Evolutionary conservation across 768 basidiomycete species (phyloP).

Genomic region (Glaciozyma antarctica): DNA sequence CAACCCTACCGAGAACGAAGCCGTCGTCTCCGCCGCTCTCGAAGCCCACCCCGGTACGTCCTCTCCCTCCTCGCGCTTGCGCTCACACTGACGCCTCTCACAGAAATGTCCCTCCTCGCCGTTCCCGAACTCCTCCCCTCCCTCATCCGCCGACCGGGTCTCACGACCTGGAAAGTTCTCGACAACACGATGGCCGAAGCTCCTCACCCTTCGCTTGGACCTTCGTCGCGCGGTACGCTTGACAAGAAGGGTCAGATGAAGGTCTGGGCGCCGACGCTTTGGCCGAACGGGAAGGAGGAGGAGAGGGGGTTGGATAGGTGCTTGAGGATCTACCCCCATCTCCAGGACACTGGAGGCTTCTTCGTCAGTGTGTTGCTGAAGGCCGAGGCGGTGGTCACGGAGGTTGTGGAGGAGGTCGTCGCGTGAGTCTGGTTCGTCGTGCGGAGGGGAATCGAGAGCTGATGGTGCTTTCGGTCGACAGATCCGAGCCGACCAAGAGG

Average conservation of each 20-base stretch:
- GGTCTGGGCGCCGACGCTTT: conserved; percentile 53
- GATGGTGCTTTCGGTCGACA: not conserved
- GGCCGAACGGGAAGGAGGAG: conserved; percentile 61
- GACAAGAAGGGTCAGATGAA: conserved; percentile 46
- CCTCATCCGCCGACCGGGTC: conserved; percentile 65
- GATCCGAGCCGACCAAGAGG: not conserved
- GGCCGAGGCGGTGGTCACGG: not conserved
- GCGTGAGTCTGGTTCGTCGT: not conserved
- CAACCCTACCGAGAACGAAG: conserved; percentile 95
- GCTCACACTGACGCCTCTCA: not conserved
- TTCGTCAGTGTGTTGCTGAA: conserved; percentile 77
- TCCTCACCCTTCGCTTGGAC: conserved; percentile 21
- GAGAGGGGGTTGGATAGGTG: conserved; percentile 60
- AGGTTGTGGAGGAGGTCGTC: conserved; percentile 4
- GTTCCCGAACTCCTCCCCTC: conserved; percentile 60
- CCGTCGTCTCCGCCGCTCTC: conserved; percentile 79
- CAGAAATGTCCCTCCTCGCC: conserved; percentile 59
- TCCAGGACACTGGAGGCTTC: conserved; percentile 95
- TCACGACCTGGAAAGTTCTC: conserved; percentile 68
- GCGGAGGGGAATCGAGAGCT: not conserved
- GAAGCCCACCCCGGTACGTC: conserved; percentile 56
- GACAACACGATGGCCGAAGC: conserved; percentile 41
- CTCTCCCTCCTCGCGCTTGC: not conserved
- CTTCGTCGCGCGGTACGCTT: conserved; percentile 2
- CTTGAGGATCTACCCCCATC: conserved; percentile 81